Base-by-base conservation (phyloP, 164 flowering plant species). In the Platanus orientalis region DNA sequence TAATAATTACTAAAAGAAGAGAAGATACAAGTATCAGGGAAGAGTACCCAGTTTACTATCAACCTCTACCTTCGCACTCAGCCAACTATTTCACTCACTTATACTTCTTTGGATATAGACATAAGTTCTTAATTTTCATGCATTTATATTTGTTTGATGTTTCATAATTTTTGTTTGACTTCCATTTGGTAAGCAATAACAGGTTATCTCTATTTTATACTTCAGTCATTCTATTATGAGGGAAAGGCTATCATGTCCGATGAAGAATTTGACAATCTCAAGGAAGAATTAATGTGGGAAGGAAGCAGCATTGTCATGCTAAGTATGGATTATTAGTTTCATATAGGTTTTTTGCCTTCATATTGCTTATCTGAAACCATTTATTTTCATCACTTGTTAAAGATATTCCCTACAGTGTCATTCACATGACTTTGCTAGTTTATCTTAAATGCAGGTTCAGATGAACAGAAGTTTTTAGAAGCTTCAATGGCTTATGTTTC, bases 251-350 rank as follows among this genome's bases (percentile, higher is more conserved):
- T 81, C 50, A 94, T 94, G 98, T 88, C 96, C 54, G 90, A 94
- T 74, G 97, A 94, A 73, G 98, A 93, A 68, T 93, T 93, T 69
- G 98, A 93, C 71, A 89, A 87, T 75, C 97, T 93, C 58, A 93
- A 94, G 84, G 98, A 94, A 81, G 97, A 94, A 71, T 68, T 94
- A 10, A 94, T 89, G 97, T 90, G 98, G 98, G 98, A 94, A 83
- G 97, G 98, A 69, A 94, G 98, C 87, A 87, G 93, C 45, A 91
- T 94, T 56, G 95, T 94, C 68, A 94, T 94, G 97, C 96, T 94
- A 73, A 90, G 98, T 94, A 83, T 42, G 71, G 39, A 52, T 57
- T 20, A 44, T 21, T 21, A 62, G n/a, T 39, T 16, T 27, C 16
- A 17, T 60, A 11, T 7, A 27, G 14, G 4, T 27, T 62, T 36